Evolutionary conservation across 225 moss, liverwort and hornwort species (phyloP).

Genomic region (Sphagnum tenellum): DNA sequence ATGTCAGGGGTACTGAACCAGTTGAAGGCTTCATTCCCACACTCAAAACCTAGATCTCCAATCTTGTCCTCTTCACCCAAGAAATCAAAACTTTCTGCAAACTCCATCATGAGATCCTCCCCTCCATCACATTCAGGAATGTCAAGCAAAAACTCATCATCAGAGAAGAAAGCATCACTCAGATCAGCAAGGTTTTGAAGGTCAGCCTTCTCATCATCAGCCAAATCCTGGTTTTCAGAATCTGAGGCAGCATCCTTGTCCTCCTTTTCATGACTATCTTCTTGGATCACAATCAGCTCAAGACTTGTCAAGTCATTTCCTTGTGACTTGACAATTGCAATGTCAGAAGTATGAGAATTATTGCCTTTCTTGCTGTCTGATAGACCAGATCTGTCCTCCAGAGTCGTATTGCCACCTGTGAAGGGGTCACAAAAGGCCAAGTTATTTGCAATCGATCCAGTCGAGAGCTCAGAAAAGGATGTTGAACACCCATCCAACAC

Average conservation of each 20-base stretch:
- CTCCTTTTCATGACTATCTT: too few relatives aligned
- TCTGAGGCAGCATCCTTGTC: not conserved
- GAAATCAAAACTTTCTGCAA: constrained; percentile 13
- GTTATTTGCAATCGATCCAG: too few relatives aligned
- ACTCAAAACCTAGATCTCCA: constrained; percentile 8
- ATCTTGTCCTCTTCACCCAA: constrained; percentile 4
- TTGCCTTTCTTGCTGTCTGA: not conserved
- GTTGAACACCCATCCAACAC: constrained; percentile 18
- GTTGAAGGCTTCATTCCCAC: constrained; percentile 8
- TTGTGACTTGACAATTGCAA: too few relatives aligned
- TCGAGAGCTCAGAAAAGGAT: too few relatives aligned
- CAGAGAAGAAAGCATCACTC: not conserved
- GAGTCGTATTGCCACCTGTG: too few relatives aligned
- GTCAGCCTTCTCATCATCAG: not conserved
- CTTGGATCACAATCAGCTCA: too few relatives aligned
- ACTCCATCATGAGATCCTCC: not conserved
- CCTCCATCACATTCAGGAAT: constrained; percentile 9
- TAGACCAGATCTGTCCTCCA: not conserved
- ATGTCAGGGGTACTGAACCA: constrained; percentile 21
- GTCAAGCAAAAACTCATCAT: constrained; percentile 32
- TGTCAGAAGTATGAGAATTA: not conserved
- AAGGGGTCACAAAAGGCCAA: too few relatives aligned
- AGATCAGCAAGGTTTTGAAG: not conserved
- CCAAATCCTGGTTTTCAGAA: not conserved
- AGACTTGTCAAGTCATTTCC: too few relatives aligned